Conservation (phyloP, 371 early-diverging fungal species). For the Circinella minor region DNA sequence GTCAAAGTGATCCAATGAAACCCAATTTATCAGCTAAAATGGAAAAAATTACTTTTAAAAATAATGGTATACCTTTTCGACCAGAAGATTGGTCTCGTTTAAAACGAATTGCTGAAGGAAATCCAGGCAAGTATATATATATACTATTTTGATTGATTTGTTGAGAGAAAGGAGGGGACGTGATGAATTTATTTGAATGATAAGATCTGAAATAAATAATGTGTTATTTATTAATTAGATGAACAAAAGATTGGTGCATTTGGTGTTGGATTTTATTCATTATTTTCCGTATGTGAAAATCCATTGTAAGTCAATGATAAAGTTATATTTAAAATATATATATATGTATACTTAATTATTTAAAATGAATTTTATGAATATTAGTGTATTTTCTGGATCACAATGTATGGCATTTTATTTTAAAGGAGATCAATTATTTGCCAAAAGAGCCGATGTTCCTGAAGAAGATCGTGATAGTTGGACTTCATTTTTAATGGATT, state of each 20-base stretch:
- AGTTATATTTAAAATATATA: no score
- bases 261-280: constrained; percentile 88
- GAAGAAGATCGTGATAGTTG: constrained; percentile 53
- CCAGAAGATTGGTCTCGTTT: constrained; percentile 87
- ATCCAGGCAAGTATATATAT: constrained; percentile 63
- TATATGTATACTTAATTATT: no score
- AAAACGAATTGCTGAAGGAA: constrained; percentile 90
- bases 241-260: constrained; percentile 84
- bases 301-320: constrained; percentile 66
- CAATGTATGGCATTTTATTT: constrained; percentile 92
- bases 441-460: constrained; percentile 69
- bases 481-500: constrained; percentile 79
- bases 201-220: no score
- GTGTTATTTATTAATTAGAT: constrained; percentile 21
- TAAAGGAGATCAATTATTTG: constrained; percentile 87
- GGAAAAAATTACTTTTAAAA: constrained; percentile 73
- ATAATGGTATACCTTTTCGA: constrained; percentile 85
- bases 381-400: constrained; percentile 67
- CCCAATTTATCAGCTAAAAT: constrained; percentile 59
- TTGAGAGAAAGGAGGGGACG: no score
- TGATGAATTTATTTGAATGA: no score
- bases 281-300: constrained; percentile 89
- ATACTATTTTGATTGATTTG: no score
- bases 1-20: constrained; percentile 35
- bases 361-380: no score